These are phyloP conservation scores for Venturia aucupariae DNA, from an alignment of 2,329 filamentous ascomycete genomes.

Conservation along the genomic window DNA sequence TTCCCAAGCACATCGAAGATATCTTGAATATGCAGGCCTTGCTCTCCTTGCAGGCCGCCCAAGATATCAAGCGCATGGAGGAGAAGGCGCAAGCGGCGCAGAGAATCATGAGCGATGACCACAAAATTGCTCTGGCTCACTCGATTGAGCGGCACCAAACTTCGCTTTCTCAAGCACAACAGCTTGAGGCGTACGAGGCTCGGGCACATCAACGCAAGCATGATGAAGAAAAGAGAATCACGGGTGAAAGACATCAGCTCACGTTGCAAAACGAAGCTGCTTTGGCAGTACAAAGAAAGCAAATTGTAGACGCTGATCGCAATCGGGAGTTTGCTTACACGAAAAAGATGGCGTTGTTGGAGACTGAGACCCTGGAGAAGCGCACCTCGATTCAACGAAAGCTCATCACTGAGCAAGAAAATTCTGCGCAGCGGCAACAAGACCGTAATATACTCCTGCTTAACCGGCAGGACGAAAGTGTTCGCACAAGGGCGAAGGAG, in stretches of 20 bases:
- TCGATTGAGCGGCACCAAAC: constrained; percentile 3
- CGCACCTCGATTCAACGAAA: constrained; percentile 1
- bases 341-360: constrained; percentile 9
- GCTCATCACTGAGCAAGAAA: constrained; percentile 6
- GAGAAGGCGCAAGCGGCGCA: constrained; percentile 7
- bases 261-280: not conserved
- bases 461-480: constrained; percentile 9
- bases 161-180: constrained; percentile 3
- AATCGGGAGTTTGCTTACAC: not conserved
- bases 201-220: not conserved
- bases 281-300: not conserved
- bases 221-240: constrained; percentile 3
- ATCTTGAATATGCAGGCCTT: constrained; percentile 2
- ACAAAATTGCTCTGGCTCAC: constrained; percentile 1
- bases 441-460: not conserved
- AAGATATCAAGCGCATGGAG: constrained; percentile 8
- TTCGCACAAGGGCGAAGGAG: constrained; percentile 6
- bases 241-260: constrained; percentile 5
- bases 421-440: not conserved
- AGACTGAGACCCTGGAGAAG: constrained; percentile 2
- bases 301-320: constrained; percentile 10
- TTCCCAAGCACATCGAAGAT: constrained; percentile 5
- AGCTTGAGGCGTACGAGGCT: constrained; percentile 4
- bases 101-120: not conserved
- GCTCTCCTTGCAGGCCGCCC: not conserved